These are phyloP conservation scores for Linnemannia zychae DNA, from an alignment of 192 early-diverging fungal genomes.

Conservation along the genomic window DNA sequence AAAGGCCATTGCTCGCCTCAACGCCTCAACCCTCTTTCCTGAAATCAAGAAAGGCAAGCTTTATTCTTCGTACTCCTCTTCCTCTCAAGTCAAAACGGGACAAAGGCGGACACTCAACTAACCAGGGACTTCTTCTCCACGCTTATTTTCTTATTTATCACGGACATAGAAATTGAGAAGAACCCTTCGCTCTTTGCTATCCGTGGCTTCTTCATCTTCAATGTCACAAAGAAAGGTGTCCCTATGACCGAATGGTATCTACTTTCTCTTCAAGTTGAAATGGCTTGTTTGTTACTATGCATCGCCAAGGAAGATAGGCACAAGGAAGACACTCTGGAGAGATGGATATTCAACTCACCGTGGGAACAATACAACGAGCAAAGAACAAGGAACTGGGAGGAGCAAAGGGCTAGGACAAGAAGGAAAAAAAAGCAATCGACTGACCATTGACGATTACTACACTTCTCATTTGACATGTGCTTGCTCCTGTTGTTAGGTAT, in stretches of 20 bases:
- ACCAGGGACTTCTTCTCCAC: not conserved
- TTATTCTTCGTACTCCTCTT: not conserved
- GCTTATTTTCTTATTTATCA: not conserved
- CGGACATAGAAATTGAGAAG: constrained; percentile 35
- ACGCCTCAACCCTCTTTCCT: constrained; percentile 53
- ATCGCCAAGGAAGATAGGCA: too few species aligned
- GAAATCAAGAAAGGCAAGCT: constrained; percentile 51
- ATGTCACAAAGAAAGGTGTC: constrained; percentile 41
- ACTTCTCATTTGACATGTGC: constrained; percentile 26
- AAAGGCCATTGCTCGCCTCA: constrained; percentile 53
- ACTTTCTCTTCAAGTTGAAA: not conserved
- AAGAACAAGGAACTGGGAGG: too few species aligned
- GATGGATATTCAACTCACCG: not conserved
- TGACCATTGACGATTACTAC: not conserved
- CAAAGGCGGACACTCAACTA: not conserved
- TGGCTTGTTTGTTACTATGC: not conserved
- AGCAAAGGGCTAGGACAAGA: not conserved
- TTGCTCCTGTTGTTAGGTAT: constrained; percentile 26
- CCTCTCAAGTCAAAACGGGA: not conserved
- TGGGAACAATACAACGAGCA: not conserved
- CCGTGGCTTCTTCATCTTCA: constrained; percentile 52
- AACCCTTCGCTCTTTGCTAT: constrained; percentile 48
- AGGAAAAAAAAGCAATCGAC: not conserved
- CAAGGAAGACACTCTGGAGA: not conserved
- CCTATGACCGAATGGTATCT: constrained; percentile 51